Evolutionary conservation across 805 yeast species (phyloP), one percentile per base, ranked within the genome.

Genomic region (Yarrowia divulgata): DNA sequence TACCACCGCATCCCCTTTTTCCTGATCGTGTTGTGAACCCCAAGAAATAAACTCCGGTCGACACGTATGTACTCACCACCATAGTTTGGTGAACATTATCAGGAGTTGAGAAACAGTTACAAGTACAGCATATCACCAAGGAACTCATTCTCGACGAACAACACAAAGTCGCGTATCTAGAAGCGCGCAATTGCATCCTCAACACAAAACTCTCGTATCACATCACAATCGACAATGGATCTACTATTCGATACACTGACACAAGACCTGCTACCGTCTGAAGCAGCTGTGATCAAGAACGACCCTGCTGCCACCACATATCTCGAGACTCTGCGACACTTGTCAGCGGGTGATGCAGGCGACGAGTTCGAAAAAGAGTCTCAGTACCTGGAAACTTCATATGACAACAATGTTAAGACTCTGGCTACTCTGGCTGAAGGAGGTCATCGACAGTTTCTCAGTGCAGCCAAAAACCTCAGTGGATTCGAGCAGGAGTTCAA

Each of bases 381-480:
- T 18, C 66, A 60, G 49, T 60, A 60, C 14, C 52, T 60, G 32
- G 39, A 60, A 34, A 60, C 66, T 1, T 43, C 52, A 3, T 45
- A 60, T 34, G 52, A 60, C 66, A 60, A 60, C 52, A 60, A 60
- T 34, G 66, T 60, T 34, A 60, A 60, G 42, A 60, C 66, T 13
- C 52, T 60, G n/a, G 66, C 66, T 34, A 60, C 66, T 43, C 13
- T 60, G 10, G 66, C 66, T 45, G 66, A 60, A 34, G 66, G 66
- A 60, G 66, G 66, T 1, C 66, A 60, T 34, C 49, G 66, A n/a
- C 66, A 60, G 66, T 60, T 60, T 45, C 42, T 60, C 12, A 60
- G 66, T 34, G 66, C 66, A 1, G 66, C 66, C 13, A 60, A 60
- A n/a, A 60, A 60, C 42, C 66, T 60, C 18, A 45, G 42, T 34